A percentile compares a stretch with the other conserved stretches of the same genome.
Evolutionary conservation across 1,284 basidiomycete species (phyloP).

Genomic region (Ustilago loliicola): DNA sequence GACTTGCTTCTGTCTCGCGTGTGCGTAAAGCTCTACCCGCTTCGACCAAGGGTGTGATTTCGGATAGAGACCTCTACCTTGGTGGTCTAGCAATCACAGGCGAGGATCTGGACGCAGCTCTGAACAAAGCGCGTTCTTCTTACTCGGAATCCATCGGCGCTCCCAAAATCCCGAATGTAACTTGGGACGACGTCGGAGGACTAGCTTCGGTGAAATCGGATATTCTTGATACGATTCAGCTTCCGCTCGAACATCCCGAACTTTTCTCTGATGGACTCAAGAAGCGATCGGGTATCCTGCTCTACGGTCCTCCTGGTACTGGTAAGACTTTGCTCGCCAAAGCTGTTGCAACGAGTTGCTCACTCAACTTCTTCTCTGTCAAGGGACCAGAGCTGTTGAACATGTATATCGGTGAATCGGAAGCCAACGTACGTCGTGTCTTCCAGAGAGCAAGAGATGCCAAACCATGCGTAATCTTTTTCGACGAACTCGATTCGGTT

Average conservation of each 20-base stretch:
- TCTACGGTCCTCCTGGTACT: conserved; percentile 73
- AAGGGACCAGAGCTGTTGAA: conserved; percentile 73
- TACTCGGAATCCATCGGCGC: conserved; percentile 95
- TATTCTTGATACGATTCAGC: conserved; percentile 95
- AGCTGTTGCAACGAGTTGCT: conserved; percentile 77
- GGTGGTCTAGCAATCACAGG: conserved; percentile 77
- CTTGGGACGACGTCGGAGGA: conserved; percentile 98
- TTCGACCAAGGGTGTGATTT: conserved; percentile 8
- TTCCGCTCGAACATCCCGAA: conserved; percentile 94
- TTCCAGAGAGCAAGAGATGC: conserved; percentile 72
- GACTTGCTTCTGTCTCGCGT: conserved; percentile 77
- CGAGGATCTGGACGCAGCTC: conserved; percentile 80
- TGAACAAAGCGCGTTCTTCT: conserved; percentile 81
- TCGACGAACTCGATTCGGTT: conserved; percentile 73
- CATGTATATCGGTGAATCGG: conserved; percentile 73
- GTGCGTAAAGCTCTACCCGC: conserved; percentile 68
- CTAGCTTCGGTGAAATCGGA: conserved; percentile 88
- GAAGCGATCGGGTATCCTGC: conserved; percentile 83
- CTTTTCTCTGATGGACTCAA: conserved; percentile 93
- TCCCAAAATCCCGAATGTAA: conserved; percentile 94
- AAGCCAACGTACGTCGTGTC: conserved; percentile 72
- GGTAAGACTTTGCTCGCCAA: conserved; percentile 73
- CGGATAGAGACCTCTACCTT: conserved; percentile 56
- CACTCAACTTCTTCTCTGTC: conserved; percentile 73
- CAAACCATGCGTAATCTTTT: conserved; percentile 73